Base-by-base conservation (phyloP, 257 asterid genomes). In the Rauvolfia tetraphylla region DNA sequence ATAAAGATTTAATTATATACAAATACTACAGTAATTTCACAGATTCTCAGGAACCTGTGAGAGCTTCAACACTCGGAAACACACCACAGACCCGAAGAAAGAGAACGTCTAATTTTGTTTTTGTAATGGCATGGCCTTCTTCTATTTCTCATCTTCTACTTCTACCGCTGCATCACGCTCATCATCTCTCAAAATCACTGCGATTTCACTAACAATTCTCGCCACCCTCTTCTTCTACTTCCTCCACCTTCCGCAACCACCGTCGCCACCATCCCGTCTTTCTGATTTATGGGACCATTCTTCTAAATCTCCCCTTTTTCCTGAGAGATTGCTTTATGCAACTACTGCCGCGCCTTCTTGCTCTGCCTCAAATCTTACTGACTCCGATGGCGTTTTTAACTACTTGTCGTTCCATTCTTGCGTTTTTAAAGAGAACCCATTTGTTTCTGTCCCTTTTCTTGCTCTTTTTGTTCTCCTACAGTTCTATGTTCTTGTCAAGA, bases 51-150 rank as follows among this genome's bases (percentile, higher is more conserved):
- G 38, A 29, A 1, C 9, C 23, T n/a, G n/a, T n/a, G 23, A 29
- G 41, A 59, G 1, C 38, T 15, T 31, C 10, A 25, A 29, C 67
- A 58, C 66, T 10, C 29, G 17, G 23, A 25, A 58, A 23, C 29
- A 23, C 2, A 56, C 17, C 7, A 41, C n/a, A n/a, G n/a, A 61
- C 14, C 4, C 20, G 38, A 53, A 53, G 59, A 0, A 5, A 53
- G 17, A 11, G 23, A 54, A 54, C 0, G 31, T 15, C 59, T 41
- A 38, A n/a, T n/a, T n/a, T 57, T 48, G 58, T 23, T 0, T 18
- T 2, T 44, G 83, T 84, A 81, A 91, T 90, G 98, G 96, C 92
- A 93, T 93, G 98, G 97, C 93, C 85, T 79, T 85, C 87, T 73
- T 76, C 86, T 79, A 71, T 80, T 46, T 75, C 87, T 81, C 77